A percentile compares a stretch with the other conserved stretches of the same genome.
These are phyloP conservation scores for Boletales sp. DNA, from an alignment of 768 basidiomycete species.

Conservation along the genomic window DNA sequence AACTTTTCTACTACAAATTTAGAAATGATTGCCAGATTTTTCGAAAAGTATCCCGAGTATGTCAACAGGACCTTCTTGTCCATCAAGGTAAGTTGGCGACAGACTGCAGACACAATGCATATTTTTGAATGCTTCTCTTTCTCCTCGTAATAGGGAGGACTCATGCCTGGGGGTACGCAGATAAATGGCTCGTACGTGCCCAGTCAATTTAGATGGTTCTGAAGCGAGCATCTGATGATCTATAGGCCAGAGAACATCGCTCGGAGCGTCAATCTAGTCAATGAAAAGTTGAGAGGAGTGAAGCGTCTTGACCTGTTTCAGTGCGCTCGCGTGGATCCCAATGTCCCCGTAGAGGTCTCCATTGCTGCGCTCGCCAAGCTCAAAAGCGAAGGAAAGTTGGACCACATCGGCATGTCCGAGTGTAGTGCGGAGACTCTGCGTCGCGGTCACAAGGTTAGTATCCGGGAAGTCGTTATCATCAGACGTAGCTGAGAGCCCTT, in stretches of 20 bases:
- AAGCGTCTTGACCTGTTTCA: constrained; percentile 63
- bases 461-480: too few relatives aligned
- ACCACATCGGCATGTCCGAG: constrained; percentile 60
- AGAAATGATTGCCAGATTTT: constrained; percentile 48
- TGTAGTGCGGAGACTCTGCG: constrained; percentile 47
- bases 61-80: constrained; percentile 34
- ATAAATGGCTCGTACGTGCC: constrained; percentile 31
- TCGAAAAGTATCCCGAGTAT: constrained; percentile 36
- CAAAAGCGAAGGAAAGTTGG: constrained; percentile 28
- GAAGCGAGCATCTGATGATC: not conserved
- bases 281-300: constrained; percentile 43
- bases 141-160: constrained; percentile 25
- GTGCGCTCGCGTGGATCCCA: constrained; percentile 45
- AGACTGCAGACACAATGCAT: too few relatives aligned
- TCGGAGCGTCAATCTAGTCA: constrained; percentile 42
- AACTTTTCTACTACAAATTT: constrained; percentile 41
- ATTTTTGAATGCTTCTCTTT: not conserved
- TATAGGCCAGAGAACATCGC: constrained; percentile 39
- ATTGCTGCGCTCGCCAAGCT: constrained; percentile 42
- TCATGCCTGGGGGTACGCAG: constrained; percentile 25
- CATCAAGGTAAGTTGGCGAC: constrained; percentile 22
- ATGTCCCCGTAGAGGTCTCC: constrained; percentile 43
- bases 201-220: too few relatives aligned
- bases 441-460: constrained; percentile 25
- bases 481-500: not conserved